Evolutionary conservation across 2,329 filamentous ascomycete genomes (phyloP).

Genomic region (Hypomyces perniciosus): DNA sequence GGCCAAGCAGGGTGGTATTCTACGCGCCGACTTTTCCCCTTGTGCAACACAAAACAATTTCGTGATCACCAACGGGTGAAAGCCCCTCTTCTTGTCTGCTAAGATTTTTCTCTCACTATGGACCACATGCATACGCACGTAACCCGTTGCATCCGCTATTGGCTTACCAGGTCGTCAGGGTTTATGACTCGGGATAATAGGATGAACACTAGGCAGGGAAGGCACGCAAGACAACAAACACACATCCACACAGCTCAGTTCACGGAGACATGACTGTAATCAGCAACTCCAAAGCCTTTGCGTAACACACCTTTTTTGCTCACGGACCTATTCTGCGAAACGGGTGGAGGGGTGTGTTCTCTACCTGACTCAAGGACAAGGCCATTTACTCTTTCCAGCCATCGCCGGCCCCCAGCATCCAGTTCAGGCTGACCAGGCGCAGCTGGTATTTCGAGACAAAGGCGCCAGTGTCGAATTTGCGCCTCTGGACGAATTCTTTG

Average conservation of each 20-base stretch:
- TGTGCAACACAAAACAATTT: constrained; percentile 2
- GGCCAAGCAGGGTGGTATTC: too few species aligned
- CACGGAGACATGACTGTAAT: constrained; percentile 3
- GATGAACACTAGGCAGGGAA: background rate
- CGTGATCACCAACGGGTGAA: background rate
- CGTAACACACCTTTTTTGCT: background rate
- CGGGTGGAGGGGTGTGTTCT: too few species aligned
- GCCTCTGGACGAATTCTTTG: constrained; percentile 40
- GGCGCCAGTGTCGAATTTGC: constrained; percentile 34
- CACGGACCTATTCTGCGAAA: background rate
- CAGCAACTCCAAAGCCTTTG: constrained; percentile 7
- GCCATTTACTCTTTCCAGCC: constrained; percentile 30
- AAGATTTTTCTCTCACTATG: background rate
- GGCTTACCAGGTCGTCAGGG: constrained; percentile 4
- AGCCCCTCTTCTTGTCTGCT: constrained; percentile 5
- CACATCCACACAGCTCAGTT: constrained; percentile 7
- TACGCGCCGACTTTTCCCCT: too few species aligned
- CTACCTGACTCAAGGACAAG: background rate
- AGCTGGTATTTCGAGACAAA: constrained; percentile 35
- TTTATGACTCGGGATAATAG: background rate
- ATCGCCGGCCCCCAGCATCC: constrained; percentile 42
- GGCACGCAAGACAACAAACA: constrained; percentile 7
- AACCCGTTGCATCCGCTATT: constrained; percentile 5
- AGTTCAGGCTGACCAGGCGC: constrained; percentile 36
- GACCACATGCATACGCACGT: constrained; percentile 6